phyloP scores from a whole-genome alignment of 2,329 filamentous ascomycete species.

The Hypoxylon sp. region DNA sequence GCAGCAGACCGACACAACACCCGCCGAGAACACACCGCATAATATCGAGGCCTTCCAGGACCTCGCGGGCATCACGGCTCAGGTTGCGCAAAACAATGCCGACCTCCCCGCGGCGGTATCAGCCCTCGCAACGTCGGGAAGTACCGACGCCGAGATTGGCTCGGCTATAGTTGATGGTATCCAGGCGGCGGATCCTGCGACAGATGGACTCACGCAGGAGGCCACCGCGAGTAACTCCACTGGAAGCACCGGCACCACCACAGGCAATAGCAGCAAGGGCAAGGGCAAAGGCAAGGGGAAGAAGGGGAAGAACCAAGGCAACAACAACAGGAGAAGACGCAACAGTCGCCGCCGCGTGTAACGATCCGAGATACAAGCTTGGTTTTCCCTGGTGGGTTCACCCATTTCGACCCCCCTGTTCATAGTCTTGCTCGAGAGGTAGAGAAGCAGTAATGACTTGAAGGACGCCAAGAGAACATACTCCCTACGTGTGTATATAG shows the following conservation, averaged over 20 bases:
- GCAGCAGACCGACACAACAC: constrained; percentile 55
- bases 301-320: neutral
- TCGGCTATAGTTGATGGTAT: constrained; percentile 51
- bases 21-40: constrained; percentile 48
- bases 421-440: neutral
- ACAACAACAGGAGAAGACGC: neutral
- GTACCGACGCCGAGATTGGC: constrained; percentile 43
- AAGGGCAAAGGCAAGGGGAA: constrained; percentile 17
- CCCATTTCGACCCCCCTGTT: neutral
- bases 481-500: constrained; percentile 6
- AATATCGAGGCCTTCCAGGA: constrained; percentile 55
- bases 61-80: constrained; percentile 52
- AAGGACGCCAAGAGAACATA: constrained; percentile 1
- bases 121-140: constrained; percentile 54
- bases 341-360: neutral
- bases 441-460: neutral
- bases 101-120: constrained; percentile 56
- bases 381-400: neutral
- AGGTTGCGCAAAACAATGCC: constrained; percentile 57
- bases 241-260: constrained; percentile 24
- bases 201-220: constrained; percentile 25
- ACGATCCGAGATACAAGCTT: neutral
- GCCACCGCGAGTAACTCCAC: constrained; percentile 24
- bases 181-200: constrained; percentile 34
- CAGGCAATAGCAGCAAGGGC: constrained; percentile 5